Evolutionary conservation across 495 filamentous ascomycete species (phyloP).

Genomic region (Daldinia vernicosa): DNA sequence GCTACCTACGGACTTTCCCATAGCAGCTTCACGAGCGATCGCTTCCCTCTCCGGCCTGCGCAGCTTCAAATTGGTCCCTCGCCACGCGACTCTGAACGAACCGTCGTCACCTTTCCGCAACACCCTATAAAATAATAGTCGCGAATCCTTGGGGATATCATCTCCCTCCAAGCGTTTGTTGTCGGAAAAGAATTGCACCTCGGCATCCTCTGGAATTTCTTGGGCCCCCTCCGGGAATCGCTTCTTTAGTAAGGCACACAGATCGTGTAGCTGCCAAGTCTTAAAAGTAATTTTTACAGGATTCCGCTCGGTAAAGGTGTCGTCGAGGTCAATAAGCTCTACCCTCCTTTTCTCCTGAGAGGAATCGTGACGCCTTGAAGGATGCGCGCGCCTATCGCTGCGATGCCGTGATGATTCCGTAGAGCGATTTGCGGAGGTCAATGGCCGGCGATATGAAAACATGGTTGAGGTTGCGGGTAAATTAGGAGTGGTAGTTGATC

Average conservation of each 20-base stretch:
- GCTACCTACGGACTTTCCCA: conserved; percentile 27
- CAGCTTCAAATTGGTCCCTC: conserved; percentile 8
- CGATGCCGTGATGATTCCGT: conserved; percentile 14
- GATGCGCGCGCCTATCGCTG: conserved; percentile 20
- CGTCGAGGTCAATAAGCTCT: conserved; percentile 35
- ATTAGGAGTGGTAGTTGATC: background rate
- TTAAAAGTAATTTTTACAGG: conserved; percentile 12
- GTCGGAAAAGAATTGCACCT: conserved; percentile 28
- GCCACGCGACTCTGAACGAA: conserved; percentile 18
- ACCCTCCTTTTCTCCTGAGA: conserved; percentile 26
- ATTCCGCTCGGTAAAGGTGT: background rate
- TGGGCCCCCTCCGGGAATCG: conserved; percentile 13
- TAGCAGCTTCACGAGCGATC: conserved; percentile 15
- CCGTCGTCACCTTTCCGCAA: conserved; percentile 27
- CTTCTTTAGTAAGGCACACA: conserved; percentile 12
- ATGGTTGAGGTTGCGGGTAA: conserved; percentile 20
- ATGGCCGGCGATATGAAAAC: conserved; percentile 28
- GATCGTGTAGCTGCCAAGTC: conserved; percentile 4
- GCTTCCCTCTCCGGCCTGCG: conserved; percentile 19
- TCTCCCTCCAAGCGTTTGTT: conserved; percentile 12
- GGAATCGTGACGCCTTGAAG: conserved; percentile 8
- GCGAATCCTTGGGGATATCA: conserved; percentile 17
- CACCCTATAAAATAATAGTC: conserved; percentile 24
- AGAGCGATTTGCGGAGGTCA: conserved; percentile 9
- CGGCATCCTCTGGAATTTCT: conserved; percentile 20